These are phyloP conservation scores for Plasmodium chabaudi DNA, from an alignment of 169 alveolate genomes.

Conservation along the genomic window DNA sequence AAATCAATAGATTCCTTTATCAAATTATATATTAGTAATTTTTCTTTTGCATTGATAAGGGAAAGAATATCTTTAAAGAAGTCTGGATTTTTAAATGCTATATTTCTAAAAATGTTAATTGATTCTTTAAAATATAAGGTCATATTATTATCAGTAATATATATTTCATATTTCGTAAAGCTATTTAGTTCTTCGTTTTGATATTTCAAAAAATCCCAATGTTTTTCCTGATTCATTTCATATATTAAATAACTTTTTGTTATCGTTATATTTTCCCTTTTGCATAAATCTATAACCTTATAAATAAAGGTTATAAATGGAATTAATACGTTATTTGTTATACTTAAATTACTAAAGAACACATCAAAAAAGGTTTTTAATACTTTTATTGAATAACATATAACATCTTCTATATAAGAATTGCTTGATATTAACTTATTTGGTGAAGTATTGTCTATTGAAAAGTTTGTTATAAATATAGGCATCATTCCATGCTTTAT, in stretches of 20 bases:
- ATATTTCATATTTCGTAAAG: not conserved
- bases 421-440: conserved; percentile 15
- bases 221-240: not conserved
- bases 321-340: conserved; percentile 25
- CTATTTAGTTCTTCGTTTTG: conserved; percentile 15
- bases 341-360: conserved; percentile 7
- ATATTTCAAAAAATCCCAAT: not conserved
- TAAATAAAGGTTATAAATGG: conserved; percentile 38
- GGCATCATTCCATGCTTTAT: conserved; percentile 38
- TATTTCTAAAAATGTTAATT: conserved; percentile 52
- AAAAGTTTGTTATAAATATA: conserved; percentile 2
- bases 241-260: conserved; percentile 23
- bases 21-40: conserved; percentile 50
- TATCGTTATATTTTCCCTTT: conserved; percentile 23
- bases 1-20: conserved; percentile 47
- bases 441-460: conserved; percentile 7
- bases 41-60: conserved; percentile 34
- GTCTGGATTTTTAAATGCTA: conserved; percentile 64
- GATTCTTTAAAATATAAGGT: conserved; percentile 60
- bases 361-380: conserved; percentile 42
- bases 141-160: conserved; percentile 5
- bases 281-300: conserved; percentile 28
- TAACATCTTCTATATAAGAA: conserved; percentile 54
- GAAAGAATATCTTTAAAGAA: conserved; percentile 45
- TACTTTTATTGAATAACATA: conserved; percentile 35